A percentile compares a stretch with the other conserved stretches of the same genome.
Evolutionary conservation across 2,329 filamentous ascomycete species (phyloP).

Genomic region (Pezicula radicicola): DNA sequence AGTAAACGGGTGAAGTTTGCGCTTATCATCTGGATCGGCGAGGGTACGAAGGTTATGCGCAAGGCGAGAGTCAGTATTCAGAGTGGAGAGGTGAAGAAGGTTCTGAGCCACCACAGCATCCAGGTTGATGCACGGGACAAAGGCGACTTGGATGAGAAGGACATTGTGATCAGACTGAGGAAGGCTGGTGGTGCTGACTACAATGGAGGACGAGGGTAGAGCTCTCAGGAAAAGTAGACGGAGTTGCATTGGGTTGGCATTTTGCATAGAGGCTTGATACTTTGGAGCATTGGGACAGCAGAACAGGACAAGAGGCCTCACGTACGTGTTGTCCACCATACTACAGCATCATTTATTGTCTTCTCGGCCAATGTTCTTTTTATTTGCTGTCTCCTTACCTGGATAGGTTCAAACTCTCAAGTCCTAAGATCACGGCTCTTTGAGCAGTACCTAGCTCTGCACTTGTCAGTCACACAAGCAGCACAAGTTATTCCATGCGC

Average conservation of each 20-base stretch:
- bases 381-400: too few species aligned
- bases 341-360: neutral
- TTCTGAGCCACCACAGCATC: constrained; percentile 62
- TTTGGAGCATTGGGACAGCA: neutral
- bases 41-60: constrained; percentile 63
- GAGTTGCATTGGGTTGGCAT: neutral
- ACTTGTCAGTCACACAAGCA: too few species aligned
- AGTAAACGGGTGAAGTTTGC: constrained; percentile 66
- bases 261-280: neutral
- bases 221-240: neutral
- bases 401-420: too few species aligned
- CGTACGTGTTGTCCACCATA: neutral
- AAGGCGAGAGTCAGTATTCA: constrained; percentile 68
- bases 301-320: too few species aligned
- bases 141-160: constrained; percentile 57
- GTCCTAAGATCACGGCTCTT: too few species aligned
- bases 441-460: too few species aligned
- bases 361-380: neutral
- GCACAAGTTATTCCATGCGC: too few species aligned
- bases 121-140: constrained; percentile 60
- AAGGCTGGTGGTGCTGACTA: constrained; percentile 70
- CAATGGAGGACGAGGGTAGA: constrained; percentile 55
- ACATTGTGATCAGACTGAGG: constrained; percentile 58
- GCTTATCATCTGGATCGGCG: constrained; percentile 67
- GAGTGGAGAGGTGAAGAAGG: constrained; percentile 61